These are phyloP conservation scores for Cardamine chenopodiifolia DNA, from an alignment of 345 rosid species.

Conservation along the genomic window DNA sequence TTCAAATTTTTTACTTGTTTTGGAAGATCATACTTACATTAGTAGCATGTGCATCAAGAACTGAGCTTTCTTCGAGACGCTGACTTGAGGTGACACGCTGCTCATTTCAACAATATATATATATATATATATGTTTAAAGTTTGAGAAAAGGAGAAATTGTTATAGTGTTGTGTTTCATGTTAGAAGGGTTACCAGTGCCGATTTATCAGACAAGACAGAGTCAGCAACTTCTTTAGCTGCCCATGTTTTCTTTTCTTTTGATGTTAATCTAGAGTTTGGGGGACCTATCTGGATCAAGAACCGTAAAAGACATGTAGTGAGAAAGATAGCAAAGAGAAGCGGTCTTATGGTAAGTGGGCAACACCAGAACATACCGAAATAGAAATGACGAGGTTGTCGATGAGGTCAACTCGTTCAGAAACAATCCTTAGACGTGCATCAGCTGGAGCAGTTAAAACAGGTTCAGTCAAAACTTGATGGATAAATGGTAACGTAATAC, in stretches of 20 bases:
- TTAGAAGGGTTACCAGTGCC: slow-evolving; percentile 63
- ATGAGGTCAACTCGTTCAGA: slow-evolving; percentile 85
- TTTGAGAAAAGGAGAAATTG: slow-evolving; percentile 4
- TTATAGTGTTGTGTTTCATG: background rate
- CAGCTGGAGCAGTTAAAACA: slow-evolving; percentile 57
- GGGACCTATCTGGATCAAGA: slow-evolving; percentile 88
- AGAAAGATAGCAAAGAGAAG: slow-evolving; percentile 10
- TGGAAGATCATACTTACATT: slow-evolving; percentile 51
- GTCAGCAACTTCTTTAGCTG: slow-evolving; percentile 88
- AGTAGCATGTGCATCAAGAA: slow-evolving; percentile 74
- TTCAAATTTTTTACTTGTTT: background rate
- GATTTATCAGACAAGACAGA: slow-evolving; percentile 93
- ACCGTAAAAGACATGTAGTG: slow-evolving; percentile 40
- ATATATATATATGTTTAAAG: background rate
- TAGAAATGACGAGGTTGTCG: slow-evolving; percentile 82
- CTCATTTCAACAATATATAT: slow-evolving; percentile 16
- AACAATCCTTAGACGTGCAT: slow-evolving; percentile 89
- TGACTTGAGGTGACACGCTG: slow-evolving; percentile 96
- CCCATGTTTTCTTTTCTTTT: slow-evolving; percentile 81
- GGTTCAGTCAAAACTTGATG: slow-evolving; percentile 13
- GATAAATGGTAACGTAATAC: background rate
- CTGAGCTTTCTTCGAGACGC: slow-evolving; percentile 84
- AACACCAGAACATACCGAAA: slow-evolving; percentile 57
- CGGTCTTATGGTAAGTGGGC: slow-evolving; percentile 1
- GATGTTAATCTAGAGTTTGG: slow-evolving; percentile 78